phyloP scores from a whole-genome alignment of 2,329 filamentous ascomycete genomes.

The Fusarium sp. region DNA sequence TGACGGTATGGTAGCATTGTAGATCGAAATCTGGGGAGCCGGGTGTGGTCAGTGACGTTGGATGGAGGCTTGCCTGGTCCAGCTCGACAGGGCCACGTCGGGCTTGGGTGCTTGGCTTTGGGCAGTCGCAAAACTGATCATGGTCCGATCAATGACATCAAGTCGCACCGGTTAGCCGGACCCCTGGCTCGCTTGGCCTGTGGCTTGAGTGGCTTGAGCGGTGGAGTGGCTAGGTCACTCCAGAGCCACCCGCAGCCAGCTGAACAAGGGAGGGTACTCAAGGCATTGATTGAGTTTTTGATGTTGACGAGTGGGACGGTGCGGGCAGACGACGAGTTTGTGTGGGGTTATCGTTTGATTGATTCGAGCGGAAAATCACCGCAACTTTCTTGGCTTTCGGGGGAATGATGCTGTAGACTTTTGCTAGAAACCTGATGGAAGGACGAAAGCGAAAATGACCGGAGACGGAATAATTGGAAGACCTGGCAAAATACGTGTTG shows the following conservation, averaged over 20 bases:
- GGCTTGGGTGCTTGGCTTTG: conserved; percentile 22
- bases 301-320: conserved; percentile 26
- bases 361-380: conserved; percentile 8
- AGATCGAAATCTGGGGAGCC: conserved; percentile 11
- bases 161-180: conserved; percentile 21
- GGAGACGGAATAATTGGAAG: background rate
- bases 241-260: conserved; percentile 39
- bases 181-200: conserved; percentile 33
- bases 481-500: background rate
- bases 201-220: conserved; percentile 37
- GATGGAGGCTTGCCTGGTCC: conserved; percentile 14
- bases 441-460: conserved; percentile 11
- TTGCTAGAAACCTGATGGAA: conserved; percentile 29
- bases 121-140: conserved; percentile 21
- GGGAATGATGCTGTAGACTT: conserved; percentile 11
- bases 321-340: conserved; percentile 11
- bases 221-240: conserved; percentile 25
- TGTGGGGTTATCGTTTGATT: conserved; percentile 18
- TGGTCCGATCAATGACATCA: conserved; percentile 46
- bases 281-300: conserved; percentile 7
- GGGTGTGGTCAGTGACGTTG: conserved; percentile 23
- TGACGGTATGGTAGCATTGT: conserved; percentile 21
- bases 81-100: conserved; percentile 32
- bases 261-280: conserved; percentile 36
- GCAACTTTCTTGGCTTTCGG: conserved; percentile 9